Conservation (phyloP, 2,329 filamentous ascomycete species). For the Nemania sp. region DNA sequence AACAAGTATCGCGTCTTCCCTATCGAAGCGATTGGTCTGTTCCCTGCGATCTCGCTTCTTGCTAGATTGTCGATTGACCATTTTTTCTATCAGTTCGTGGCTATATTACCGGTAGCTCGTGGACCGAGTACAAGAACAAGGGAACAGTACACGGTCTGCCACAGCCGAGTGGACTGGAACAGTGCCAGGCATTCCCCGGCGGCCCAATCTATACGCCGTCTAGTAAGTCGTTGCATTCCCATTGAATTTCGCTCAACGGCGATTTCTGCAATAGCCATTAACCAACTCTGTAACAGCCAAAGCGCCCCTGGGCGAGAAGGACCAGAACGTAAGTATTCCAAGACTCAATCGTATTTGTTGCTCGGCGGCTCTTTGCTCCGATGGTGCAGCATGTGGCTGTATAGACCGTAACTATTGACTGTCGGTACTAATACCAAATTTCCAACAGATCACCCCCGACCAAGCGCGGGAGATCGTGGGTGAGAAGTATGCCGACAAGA, state of each 20-base stretch:
- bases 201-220: conserved; percentile 72
- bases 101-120: conserved; percentile 85
- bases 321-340: conserved; percentile 65
- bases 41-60: neutral
- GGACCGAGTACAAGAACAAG: conserved; percentile 71
- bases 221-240: conserved; percentile 11
- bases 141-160: conserved; percentile 81
- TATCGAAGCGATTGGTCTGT: conserved; percentile 70
- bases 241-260: neutral
- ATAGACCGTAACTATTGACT: too few species aligned
- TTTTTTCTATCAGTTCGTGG: conserved; percentile 60
- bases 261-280: neutral
- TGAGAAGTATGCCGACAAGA: conserved; percentile 62
- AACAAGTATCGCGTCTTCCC: conserved; percentile 74
- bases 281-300: conserved; percentile 61
- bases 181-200: conserved; percentile 69
- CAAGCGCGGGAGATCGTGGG: conserved; percentile 67
- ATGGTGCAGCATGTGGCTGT: too few species aligned
- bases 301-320: conserved; percentile 74
- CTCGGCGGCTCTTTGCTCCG: too few species aligned
- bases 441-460: conserved; percentile 63
- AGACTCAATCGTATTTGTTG: neutral
- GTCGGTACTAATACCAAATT: neutral
- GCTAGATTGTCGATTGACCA: neutral
- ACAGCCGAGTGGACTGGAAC: conserved; percentile 67